Base-by-base conservation (phyloP, 495 filamentous ascomycete species). In the Poronia punctata region DNA sequence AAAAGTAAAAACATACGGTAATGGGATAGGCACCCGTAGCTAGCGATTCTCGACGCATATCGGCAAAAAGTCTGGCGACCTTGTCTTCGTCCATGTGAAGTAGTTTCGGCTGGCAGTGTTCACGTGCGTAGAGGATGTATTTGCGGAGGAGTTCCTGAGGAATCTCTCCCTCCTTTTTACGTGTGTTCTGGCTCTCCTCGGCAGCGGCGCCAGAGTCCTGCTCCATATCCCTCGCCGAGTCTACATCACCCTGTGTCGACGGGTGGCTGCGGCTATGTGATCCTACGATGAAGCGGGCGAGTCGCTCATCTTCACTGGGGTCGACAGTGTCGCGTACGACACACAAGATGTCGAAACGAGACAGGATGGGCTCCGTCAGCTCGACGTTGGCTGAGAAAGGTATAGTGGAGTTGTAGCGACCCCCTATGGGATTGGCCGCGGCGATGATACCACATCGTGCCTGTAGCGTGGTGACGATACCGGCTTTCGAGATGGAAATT, bases 21-120 rank as follows among this genome's bases (percentile, higher is more conserved):
- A 99, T 99, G 9, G 93, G 93, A 66, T 96, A 99, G 4, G 88
- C 88, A 3, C 92, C 92, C 11, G 92, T 97, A 0, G 89, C 89
- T 34, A 96, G 64, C 22, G 78, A 84, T 64, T 99, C 92, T 33
- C 88, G 72, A 40, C 92, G 72, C 88, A 99, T 95, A 66, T 99
- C 93, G 5, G 88, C 86, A 57, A 95, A 99, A 2, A 99, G 71
- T 28, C 88, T 74, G 10, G 93, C 85, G 22, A 99, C 76, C 66
- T 99, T 99, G 59, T 97, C 93, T 58, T 94, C 86, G 54, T 99
- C 93, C 65, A 99, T 96, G 59, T 97, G 88, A 55, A 96, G 90
- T 24, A 99, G 71, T 61, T 97, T 96, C 22, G 93, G 93, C 43
- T 75, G 72, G 64, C 86, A 93, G 49, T 80, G 80, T 61, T 97